Base-by-base conservation (phyloP, 805 yeast genomes). In the Metschnikowia bowlesiae region DNA sequence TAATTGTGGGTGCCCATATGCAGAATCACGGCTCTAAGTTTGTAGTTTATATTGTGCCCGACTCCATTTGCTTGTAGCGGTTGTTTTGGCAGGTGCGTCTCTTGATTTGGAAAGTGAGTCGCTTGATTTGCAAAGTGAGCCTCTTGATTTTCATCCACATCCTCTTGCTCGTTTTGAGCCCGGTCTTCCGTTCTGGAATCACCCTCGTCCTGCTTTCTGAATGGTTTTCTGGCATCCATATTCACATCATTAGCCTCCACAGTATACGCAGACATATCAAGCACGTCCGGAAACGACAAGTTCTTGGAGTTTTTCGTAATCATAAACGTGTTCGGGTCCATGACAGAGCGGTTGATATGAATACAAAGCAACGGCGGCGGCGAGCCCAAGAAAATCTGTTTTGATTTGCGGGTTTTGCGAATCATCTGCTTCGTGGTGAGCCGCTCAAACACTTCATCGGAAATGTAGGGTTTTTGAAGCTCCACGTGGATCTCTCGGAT, bases 1-100 rank as follows among this genome's bases (percentile, higher is more conserved):
- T 89, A 94, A 60, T 92, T 90, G 60, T 94, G 97, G 0, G 96
- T 87, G 44, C 99, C 99, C 65, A 85, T 91, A 67, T 92, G 99
- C 1, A 92, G 84, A 41, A 92, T 87, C 1, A 88, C 94, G 0
- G 97, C 88, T 62, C 87, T 87, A 53, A 92, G 75, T 37, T 82
- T 76, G 65, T 92, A 92, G 2, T 76, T 51, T 14, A 46, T 34
- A 18, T 33, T 33, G 13, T 33, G 22, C 1, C 4, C 32, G 32
- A 8, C 10, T 30, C 32, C 8, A 30, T 30, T 8, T 30, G 8
- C 10, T 3, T 30, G 4, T 30, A 8, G 8, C 10, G 32, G 10
- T 8, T 30, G 32, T 2, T 30, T 30, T 30, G 32, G 32, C 22
- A 22, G 1, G 22, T 1, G 22, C 1, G 22, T 22, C 22, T 22